phyloP scores from a whole-genome alignment of 2,329 filamentous ascomycete genomes.

The Endocalyx cinctus region DNA sequence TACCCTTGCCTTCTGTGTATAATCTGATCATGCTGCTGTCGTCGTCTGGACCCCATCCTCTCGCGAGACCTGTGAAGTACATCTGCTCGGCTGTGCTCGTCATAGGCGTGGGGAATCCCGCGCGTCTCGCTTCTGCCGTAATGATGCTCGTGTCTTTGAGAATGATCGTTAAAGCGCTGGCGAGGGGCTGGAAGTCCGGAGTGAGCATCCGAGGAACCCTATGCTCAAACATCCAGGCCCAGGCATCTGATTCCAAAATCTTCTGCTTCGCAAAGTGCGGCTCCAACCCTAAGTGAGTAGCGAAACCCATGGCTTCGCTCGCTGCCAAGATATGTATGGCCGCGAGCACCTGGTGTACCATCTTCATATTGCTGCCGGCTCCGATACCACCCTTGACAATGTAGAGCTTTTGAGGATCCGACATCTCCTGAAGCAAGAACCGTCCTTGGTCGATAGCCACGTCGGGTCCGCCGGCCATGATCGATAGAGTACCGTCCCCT shows the following conservation, averaged over 20 bases:
- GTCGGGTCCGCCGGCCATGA: conserved; percentile 64
- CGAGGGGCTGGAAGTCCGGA: conserved; percentile 47
- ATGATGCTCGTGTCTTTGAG: conserved; percentile 62
- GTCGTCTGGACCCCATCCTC: conserved; percentile 47
- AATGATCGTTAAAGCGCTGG: conserved; percentile 57
- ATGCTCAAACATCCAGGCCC: conserved; percentile 61
- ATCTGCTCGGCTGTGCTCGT: conserved; percentile 60
- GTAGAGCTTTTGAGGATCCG: conserved; percentile 57
- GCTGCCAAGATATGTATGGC: conserved; percentile 59
- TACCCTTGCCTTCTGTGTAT: conserved; percentile 35
- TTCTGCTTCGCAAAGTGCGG: conserved; percentile 34
- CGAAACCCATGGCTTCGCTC: conserved; percentile 58
- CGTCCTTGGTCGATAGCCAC: conserved; percentile 53
- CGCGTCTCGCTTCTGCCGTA: conserved; percentile 56
- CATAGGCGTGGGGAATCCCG: conserved; percentile 56
- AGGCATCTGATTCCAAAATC: conserved; percentile 43
- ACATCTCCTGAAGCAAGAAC: conserved; percentile 59
- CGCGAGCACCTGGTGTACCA: conserved; percentile 60
- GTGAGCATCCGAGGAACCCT: conserved; percentile 51
- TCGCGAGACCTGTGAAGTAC: conserved; percentile 55
- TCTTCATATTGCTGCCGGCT: conserved; percentile 57
- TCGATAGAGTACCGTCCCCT: conserved; percentile 67
- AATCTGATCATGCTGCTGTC: conserved; percentile 39
- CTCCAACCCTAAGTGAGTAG: conserved; percentile 50
- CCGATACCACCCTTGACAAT: conserved; percentile 57